A percentile compares a stretch with the other conserved stretches of the same genome.
These are phyloP conservation scores for Wickerhamomyces hampshirensis DNA, from an alignment of 805 yeast species.

Conservation along the genomic window DNA sequence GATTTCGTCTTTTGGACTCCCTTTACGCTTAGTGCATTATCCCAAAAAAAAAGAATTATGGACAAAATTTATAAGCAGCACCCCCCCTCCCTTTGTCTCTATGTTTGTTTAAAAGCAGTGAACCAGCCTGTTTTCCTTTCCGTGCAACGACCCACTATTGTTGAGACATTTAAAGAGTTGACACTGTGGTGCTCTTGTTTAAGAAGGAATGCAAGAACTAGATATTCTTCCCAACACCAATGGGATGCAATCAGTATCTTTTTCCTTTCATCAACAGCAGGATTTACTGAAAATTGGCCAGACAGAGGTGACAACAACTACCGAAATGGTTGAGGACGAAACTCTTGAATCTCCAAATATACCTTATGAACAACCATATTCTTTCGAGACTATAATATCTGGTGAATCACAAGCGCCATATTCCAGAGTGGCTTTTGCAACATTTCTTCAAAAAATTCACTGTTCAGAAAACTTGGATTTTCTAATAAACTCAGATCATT, in stretches of 20 bases:
- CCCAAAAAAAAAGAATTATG: too few species aligned
- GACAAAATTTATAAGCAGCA: too few species aligned
- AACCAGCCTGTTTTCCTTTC: too few species aligned
- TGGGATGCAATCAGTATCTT: not conserved
- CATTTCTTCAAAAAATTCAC: slow-evolving; percentile 20
- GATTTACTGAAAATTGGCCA: too few species aligned
- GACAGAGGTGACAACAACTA: not conserved
- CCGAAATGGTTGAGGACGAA: not conserved
- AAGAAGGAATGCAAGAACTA: not conserved
- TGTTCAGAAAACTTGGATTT: slow-evolving; percentile 25
- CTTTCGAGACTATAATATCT: slow-evolving; percentile 18
- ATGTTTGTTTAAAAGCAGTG: too few species aligned
- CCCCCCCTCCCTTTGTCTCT: too few species aligned
- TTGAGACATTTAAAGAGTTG: too few species aligned
- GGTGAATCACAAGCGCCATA: slow-evolving; percentile 23
- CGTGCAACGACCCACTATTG: too few species aligned
- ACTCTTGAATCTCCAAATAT: slow-evolving; percentile 19
- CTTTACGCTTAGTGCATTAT: too few species aligned
- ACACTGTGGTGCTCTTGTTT: too few species aligned
- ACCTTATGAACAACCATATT: slow-evolving; percentile 2
- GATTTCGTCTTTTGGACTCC: too few species aligned
- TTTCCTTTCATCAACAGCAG: not conserved
- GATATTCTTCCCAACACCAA: not conserved
- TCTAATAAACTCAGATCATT: slow-evolving; percentile 18
- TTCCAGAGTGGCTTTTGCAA: slow-evolving; percentile 23